A percentile compares a stretch with the other conserved stretches of the same genome.
These are phyloP conservation scores for Zalaria obscura DNA, from an alignment of 2,329 filamentous ascomycete species.

Conservation along the genomic window DNA sequence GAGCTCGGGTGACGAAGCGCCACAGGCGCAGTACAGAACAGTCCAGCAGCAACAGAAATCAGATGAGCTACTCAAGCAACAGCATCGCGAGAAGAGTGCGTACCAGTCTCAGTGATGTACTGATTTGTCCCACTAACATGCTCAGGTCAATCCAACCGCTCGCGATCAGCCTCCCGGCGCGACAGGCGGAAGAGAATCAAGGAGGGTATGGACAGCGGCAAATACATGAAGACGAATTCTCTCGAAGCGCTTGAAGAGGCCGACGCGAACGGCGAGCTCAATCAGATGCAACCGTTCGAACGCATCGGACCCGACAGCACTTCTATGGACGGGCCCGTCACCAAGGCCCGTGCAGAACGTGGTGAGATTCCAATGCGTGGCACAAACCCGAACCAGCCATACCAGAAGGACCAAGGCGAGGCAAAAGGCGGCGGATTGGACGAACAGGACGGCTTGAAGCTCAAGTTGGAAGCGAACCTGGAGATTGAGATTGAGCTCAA, in stretches of 20 bases:
- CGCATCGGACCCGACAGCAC: constrained; percentile 41
- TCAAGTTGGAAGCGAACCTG: constrained; percentile 63
- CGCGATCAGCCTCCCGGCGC: constrained; percentile 31
- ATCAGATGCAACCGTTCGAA: constrained; percentile 37
- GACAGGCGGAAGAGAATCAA: constrained; percentile 32
- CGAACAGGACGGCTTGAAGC: constrained; percentile 51
- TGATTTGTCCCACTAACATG: not conserved
- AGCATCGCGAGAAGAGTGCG: constrained; percentile 15
- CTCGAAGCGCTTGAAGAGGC: constrained; percentile 37
- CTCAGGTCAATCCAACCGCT: constrained; percentile 21
- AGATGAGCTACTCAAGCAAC: constrained; percentile 20
- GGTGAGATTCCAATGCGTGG: constrained; percentile 41
- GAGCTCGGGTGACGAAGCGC: not conserved
- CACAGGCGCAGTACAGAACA: constrained; percentile 20
- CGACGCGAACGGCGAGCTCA: constrained; percentile 33
- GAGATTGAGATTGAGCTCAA: constrained; percentile 78
- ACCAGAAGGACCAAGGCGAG: constrained; percentile 18
- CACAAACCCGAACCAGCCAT: constrained; percentile 35
- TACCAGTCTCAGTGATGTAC: constrained; percentile 10
- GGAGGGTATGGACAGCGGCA: constrained; percentile 30
- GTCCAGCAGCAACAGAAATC: constrained; percentile 32
- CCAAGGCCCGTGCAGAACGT: constrained; percentile 36
- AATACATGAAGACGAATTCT: constrained; percentile 36
- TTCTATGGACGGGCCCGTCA: constrained; percentile 42
- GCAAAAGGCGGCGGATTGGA: constrained; percentile 22